Evolutionary conservation across 768 basidiomycete species (phyloP).

Genomic region (Mycena sanguinolenta): DNA sequence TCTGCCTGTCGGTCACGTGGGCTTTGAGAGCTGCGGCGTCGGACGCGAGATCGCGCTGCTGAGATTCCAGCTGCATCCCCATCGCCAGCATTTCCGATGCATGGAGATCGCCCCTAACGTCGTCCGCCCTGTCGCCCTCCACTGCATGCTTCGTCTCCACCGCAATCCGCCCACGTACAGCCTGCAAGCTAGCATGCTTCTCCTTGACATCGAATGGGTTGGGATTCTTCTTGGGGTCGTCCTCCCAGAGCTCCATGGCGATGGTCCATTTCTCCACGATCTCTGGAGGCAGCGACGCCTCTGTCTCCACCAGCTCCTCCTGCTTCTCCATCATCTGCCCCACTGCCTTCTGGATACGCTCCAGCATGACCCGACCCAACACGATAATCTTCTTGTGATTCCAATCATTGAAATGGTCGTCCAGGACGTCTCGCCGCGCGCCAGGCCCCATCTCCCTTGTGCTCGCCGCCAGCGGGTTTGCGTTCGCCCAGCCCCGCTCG

Average conservation of each 20-base stretch:
- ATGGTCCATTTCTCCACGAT: neutral
- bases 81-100: too few relatives aligned
- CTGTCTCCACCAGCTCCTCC: too few relatives aligned
- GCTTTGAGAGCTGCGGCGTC: neutral
- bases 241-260: slow-evolving; percentile 20
- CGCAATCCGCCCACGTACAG: slow-evolving; percentile 33
- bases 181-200: slow-evolving; percentile 18
- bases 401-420: slow-evolving; percentile 41
- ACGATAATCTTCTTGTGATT: slow-evolving; percentile 25
- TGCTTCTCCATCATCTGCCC: too few relatives aligned
- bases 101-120: too few relatives aligned
- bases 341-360: too few relatives aligned
- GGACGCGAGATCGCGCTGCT: too few relatives aligned
- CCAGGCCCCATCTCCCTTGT: slow-evolving; percentile 50
- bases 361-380: neutral
- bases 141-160: neutral
- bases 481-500: too few relatives aligned
- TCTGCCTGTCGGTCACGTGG: slow-evolving; percentile 17
- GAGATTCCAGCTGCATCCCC: too few relatives aligned
- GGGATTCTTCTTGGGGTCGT: neutral
- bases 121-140: too few relatives aligned
- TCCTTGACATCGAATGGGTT: slow-evolving; percentile 30
- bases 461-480: too few relatives aligned
- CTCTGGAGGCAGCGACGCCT: slow-evolving; percentile 11
- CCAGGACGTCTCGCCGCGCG: slow-evolving; percentile 41